These are phyloP conservation scores for Crinitomyces ghanaensis DNA, from an alignment of 805 yeast species.

Conservation along the genomic window DNA sequence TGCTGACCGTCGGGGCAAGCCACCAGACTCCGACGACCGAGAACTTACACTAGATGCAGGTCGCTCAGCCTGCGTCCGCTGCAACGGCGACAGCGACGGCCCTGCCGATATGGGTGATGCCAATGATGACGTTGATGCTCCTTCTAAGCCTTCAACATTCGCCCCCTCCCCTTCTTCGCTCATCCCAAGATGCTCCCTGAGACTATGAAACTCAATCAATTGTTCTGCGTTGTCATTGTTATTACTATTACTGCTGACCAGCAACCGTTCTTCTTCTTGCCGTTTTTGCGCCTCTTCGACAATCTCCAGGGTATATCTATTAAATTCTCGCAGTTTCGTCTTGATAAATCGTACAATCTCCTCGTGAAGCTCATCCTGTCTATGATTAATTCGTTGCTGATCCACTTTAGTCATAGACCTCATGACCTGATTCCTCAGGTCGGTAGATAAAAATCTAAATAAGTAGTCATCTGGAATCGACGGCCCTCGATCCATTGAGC, in stretches of 20 bases:
- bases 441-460: slow-evolving; percentile 10
- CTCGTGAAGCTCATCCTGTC: slow-evolving; percentile 9
- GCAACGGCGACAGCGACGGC: no score
- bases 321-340: slow-evolving; percentile 8
- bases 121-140: no score
- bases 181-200: neutral
- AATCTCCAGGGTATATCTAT: slow-evolving; percentile 7
- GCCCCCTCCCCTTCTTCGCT: neutral
- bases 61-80: no score
- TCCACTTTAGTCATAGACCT: slow-evolving; percentile 5
- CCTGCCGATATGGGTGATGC: no score
- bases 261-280: neutral
- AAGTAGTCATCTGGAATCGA: slow-evolving; percentile 12
- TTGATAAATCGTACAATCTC: slow-evolving; percentile 12
- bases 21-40: no score
- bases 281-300: slow-evolving; percentile 6
- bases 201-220: neutral
- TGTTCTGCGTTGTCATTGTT: neutral
- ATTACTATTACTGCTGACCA: neutral
- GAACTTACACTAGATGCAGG: no score
- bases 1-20: no score
- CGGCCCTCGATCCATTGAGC: slow-evolving; percentile 10
- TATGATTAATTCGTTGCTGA: slow-evolving; percentile 5
- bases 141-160: no score
- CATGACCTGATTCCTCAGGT: slow-evolving; percentile 8